Percentiles rank a stretch among this genome's conserved stretches.
These are phyloP conservation scores for Vanrija humicola DNA, from an alignment of 1,284 basidiomycete species.

Conservation along the genomic window DNA sequence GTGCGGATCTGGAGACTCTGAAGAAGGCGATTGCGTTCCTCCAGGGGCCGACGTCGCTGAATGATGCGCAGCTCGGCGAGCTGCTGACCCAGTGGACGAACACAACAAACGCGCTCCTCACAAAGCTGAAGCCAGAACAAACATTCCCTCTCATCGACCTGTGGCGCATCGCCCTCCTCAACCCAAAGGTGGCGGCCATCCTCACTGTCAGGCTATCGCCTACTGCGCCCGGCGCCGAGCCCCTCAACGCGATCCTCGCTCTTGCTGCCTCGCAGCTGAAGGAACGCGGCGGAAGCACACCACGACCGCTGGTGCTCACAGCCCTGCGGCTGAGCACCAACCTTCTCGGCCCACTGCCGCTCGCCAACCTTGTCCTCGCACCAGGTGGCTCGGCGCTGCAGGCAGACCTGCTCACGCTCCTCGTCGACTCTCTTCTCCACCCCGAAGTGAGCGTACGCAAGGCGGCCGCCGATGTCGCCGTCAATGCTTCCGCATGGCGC, in stretches of 20 bases:
- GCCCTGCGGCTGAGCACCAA: constrained; percentile 71
- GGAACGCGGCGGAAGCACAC: constrained; percentile 22
- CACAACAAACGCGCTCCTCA: constrained; percentile 53
- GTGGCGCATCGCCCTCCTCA: constrained; percentile 72
- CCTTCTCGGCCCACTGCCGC: constrained; percentile 57
- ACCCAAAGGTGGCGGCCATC: constrained; percentile 58
- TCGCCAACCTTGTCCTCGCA: constrained; percentile 57
- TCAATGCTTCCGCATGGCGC: constrained; percentile 65
- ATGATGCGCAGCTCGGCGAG: constrained; percentile 28
- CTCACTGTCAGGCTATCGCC: constrained; percentile 46
- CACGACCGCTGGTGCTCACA: constrained; percentile 59
- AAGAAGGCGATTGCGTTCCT: constrained; percentile 61
- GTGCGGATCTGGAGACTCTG: constrained; percentile 47
- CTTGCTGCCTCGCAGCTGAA: constrained; percentile 27
- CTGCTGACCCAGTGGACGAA: constrained; percentile 51
- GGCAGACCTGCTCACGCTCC: constrained; percentile 51
- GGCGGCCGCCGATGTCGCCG: constrained; percentile 73
- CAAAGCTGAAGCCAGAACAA: constrained; percentile 56
- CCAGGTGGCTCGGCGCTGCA: constrained; percentile 37
- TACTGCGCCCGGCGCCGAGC: constrained; percentile 61
- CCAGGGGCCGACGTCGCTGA: constrained; percentile 47
- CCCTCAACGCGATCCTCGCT: constrained; percentile 53
- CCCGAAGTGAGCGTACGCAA: constrained; percentile 65
- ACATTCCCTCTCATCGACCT: constrained; percentile 79
- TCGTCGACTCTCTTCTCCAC: constrained; percentile 66